These are phyloP conservation scores for Ophiosphaerella korrae DNA, from an alignment of 2,329 filamentous ascomycete genomes.

Conservation along the genomic window DNA sequence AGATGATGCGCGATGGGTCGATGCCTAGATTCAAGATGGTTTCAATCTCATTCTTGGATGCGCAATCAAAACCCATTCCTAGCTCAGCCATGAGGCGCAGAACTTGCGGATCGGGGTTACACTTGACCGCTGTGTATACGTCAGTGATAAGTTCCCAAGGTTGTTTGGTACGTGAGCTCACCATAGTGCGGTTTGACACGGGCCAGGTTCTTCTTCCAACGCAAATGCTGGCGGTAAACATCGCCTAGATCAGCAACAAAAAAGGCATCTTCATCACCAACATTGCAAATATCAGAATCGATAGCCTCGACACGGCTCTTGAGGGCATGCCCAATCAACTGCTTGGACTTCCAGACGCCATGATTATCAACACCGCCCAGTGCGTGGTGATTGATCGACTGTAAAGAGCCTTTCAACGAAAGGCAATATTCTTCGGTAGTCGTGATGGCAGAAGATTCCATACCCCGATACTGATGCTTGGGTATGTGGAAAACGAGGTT, in stretches of 20 bases:
- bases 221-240: constrained; percentile 96
- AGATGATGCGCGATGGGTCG: constrained; percentile 91
- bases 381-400: constrained; percentile 33
- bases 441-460: constrained; percentile 72
- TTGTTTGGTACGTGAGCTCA: constrained; percentile 51
- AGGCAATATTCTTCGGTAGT: constrained; percentile 50
- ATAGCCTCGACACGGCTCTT: constrained; percentile 83
- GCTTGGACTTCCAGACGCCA: constrained; percentile 66
- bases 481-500: constrained; percentile 11
- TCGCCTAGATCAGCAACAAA: constrained; percentile 98
- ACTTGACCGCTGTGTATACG: constrained; percentile 79
- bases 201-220: constrained; percentile 93
- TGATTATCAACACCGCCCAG: constrained; percentile 50
- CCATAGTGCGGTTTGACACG: constrained; percentile 97
- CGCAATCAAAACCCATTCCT: constrained; percentile 96
- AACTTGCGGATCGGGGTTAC: constrained; percentile 91
- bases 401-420: constrained; percentile 44
- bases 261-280: constrained; percentile 96
- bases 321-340: constrained; percentile 84
- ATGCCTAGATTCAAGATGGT: constrained; percentile 83
- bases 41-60: constrained; percentile 96
- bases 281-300: constrained; percentile 84
- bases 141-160: constrained; percentile 26
- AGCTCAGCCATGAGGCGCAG: constrained; percentile 85
- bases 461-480: constrained; percentile 56